phyloP scores from a whole-genome alignment of 306 rosid species.

The Sindora glabra region DNA sequence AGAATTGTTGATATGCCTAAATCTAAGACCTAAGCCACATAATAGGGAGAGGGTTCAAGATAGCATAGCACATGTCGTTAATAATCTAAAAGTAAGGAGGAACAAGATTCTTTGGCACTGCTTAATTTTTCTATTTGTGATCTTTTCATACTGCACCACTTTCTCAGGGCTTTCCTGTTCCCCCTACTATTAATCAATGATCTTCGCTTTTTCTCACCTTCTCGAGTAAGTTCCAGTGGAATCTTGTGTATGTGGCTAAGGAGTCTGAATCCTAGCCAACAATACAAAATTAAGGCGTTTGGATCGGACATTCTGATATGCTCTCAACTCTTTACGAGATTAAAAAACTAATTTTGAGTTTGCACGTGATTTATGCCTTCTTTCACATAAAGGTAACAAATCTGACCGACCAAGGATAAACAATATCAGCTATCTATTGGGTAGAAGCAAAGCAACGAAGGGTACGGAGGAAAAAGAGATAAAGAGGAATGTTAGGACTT shows the following conservation, averaged over 20 bases:
- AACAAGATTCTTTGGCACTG: slow-evolving; percentile 26
- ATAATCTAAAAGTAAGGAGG: slow-evolving; percentile 10
- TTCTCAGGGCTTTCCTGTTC: neutral
- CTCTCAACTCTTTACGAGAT: neutral
- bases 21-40: slow-evolving; percentile 14
- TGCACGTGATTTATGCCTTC: too few relatives aligned
- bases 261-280: neutral
- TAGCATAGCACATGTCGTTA: neutral
- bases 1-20: neutral
- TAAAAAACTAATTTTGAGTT: too few relatives aligned
- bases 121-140: neutral
- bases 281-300: neutral
- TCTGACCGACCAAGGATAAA: too few relatives aligned
- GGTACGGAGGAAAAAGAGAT: too few relatives aligned
- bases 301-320: neutral
- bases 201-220: neutral
- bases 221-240: neutral
- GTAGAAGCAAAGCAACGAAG: too few relatives aligned
- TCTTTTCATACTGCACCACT: neutral
- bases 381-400: too few relatives aligned
- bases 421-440: too few relatives aligned
- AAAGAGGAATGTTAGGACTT: too few relatives aligned
- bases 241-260: neutral
- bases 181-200: neutral
- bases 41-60: neutral